Conservation (phyloP, 1,284 basidiomycete genomes). For the Erythrobasidium hasegawianum region DNA sequence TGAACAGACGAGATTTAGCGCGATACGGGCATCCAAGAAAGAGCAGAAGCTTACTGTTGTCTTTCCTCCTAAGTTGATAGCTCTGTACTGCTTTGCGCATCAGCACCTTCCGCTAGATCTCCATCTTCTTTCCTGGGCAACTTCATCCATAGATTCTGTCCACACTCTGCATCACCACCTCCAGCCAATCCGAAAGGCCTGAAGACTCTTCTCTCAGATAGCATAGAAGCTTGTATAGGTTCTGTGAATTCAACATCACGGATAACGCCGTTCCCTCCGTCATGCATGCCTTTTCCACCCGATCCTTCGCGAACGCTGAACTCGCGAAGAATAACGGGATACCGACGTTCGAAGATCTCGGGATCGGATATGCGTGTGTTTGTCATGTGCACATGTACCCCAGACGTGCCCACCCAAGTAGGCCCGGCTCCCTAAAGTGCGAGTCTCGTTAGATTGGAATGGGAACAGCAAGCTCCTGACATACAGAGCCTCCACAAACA, state of each 20-base stretch:
- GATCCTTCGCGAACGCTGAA: constrained; percentile 47
- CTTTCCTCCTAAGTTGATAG: constrained; percentile 88
- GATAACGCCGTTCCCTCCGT: constrained; percentile 76
- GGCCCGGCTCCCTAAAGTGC: constrained; percentile 89
- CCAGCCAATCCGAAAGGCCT: constrained; percentile 88
- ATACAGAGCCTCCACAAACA: constrained; percentile 75
- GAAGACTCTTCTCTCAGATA: constrained; percentile 70
- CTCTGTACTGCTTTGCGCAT: constrained; percentile 51
- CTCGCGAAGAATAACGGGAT: constrained; percentile 50
- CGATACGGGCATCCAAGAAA: background rate
- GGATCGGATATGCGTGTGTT: constrained; percentile 52
- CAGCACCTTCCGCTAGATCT: constrained; percentile 31
- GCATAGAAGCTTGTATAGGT: constrained; percentile 39
- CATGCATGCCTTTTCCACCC: constrained; percentile 34
- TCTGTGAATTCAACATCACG: constrained; percentile 80
- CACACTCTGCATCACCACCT: constrained; percentile 69
- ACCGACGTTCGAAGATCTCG: constrained; percentile 51
- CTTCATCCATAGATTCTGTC: constrained; percentile 88
- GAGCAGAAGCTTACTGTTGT: constrained; percentile 60
- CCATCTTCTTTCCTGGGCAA: constrained; percentile 65
- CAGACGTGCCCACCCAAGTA: constrained; percentile 66
- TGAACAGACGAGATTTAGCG: background rate
- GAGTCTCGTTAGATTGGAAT: no score
- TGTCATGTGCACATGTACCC: constrained; percentile 46
- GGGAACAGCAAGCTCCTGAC: no score